A percentile compares a stretch with the other conserved stretches of the same genome.
Conservation (phyloP, 2,329 filamentous ascomycete genomes). For the Ilyonectria sp. region DNA sequence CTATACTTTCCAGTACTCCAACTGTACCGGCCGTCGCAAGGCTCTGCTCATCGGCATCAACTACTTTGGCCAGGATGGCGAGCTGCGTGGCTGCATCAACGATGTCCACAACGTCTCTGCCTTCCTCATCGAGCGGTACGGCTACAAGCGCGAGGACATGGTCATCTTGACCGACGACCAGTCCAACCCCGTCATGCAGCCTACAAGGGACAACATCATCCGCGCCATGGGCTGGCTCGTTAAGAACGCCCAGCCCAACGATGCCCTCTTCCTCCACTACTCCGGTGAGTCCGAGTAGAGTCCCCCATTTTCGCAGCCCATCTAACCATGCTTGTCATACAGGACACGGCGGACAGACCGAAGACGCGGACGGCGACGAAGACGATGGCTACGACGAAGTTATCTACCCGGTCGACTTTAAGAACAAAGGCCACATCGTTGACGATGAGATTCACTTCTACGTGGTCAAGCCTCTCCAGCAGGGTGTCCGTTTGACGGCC, state of each 20-base stretch:
- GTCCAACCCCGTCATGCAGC: slow-evolving; percentile 77
- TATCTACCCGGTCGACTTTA: slow-evolving; percentile 84
- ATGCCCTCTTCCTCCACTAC: slow-evolving; percentile 84
- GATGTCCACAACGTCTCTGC: slow-evolving; percentile 83
- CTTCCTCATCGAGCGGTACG: slow-evolving; percentile 78
- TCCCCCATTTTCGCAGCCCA: neutral
- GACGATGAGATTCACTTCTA: slow-evolving; percentile 85
- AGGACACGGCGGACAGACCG: slow-evolving; percentile 84
- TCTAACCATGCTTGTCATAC: slow-evolving; percentile 23
- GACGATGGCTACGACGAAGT: slow-evolving; percentile 85
- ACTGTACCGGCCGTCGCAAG: slow-evolving; percentile 81
- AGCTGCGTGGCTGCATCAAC: slow-evolving; percentile 85
- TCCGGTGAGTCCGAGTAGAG: slow-evolving; percentile 64
- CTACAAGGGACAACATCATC: slow-evolving; percentile 83
- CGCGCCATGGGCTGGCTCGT: slow-evolving; percentile 85
- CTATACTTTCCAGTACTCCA: slow-evolving; percentile 83
- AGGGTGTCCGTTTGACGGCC: slow-evolving; percentile 87
- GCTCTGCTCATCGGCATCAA: slow-evolving; percentile 86
- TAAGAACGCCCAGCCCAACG: slow-evolving; percentile 78
- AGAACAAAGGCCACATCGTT: slow-evolving; percentile 79
- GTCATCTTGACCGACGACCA: slow-evolving; percentile 84
- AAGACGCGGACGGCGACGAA: slow-evolving; percentile 82
- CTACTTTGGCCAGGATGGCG: slow-evolving; percentile 81
- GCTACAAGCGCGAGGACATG: slow-evolving; percentile 85
- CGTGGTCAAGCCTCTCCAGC: slow-evolving; percentile 82